Conservation (phyloP, 1,139 yeast genomes). For the Taphrina flavorubra region DNA sequence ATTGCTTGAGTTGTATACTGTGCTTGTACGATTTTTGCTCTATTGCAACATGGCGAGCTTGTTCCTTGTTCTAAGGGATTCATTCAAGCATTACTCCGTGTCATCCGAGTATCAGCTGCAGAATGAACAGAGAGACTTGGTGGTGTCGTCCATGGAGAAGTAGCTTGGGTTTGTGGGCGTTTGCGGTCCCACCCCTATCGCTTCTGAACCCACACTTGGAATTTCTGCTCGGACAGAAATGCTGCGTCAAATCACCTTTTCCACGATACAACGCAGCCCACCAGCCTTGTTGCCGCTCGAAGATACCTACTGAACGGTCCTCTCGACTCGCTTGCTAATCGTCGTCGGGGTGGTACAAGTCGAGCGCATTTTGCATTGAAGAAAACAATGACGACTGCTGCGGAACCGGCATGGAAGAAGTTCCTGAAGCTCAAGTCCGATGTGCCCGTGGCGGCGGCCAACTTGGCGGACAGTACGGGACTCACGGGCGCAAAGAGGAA, state of each 20-base stretch:
- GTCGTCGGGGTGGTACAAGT: too few species aligned
- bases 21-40: too few species aligned
- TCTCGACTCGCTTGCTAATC: too few species aligned
- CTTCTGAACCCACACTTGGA: background rate
- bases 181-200: background rate
- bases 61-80: too few species aligned
- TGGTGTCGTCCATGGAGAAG: too few species aligned
- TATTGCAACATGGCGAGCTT: too few species aligned
- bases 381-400: conserved; percentile 16
- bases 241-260: background rate
- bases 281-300: background rate
- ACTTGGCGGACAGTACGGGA: conserved; percentile 4
- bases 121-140: background rate
- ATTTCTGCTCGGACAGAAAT: background rate
- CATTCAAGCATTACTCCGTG: too few species aligned
- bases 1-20: too few species aligned
- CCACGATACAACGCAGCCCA: background rate
- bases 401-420: conserved; percentile 39
- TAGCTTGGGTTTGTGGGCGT: too few species aligned
- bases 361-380: too few species aligned
- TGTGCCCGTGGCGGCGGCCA: conserved; percentile 22
- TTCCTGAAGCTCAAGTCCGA: conserved; percentile 32
- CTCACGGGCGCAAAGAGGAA: conserved; percentile 12
- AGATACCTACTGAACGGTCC: too few species aligned
- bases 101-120: background rate